These are phyloP conservation scores for Phytophthora constricta DNA, from an alignment of 352 stramenopile genomes.

Conservation along the genomic window DNA sequence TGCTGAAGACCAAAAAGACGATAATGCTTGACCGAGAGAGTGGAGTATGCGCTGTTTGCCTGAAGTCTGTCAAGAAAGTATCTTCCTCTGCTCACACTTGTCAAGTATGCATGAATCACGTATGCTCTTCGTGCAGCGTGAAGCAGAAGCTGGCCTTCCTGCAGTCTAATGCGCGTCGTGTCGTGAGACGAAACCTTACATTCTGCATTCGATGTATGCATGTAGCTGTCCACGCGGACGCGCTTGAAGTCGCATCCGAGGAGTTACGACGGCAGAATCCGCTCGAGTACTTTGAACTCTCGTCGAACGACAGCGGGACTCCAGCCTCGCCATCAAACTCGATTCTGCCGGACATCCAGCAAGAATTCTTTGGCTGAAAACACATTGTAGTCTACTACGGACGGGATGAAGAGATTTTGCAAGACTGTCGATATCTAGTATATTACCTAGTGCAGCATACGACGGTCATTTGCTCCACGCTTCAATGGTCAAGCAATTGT, in stretches of 20 bases:
- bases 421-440: too few species aligned
- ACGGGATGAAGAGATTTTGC: too few species aligned
- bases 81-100: slow-evolving; percentile 16
- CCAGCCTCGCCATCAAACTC: slow-evolving; percentile 40
- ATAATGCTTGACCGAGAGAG: slow-evolving; percentile 31
- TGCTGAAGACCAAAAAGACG: slow-evolving; percentile 46
- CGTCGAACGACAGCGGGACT: slow-evolving; percentile 30
- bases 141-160: slow-evolving; percentile 36
- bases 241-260: slow-evolving; percentile 40
- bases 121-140: slow-evolving; percentile 33
- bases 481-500: too few species aligned
- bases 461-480: not conserved
- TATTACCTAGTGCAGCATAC: not conserved
- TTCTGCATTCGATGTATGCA: slow-evolving; percentile 42
- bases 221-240: slow-evolving; percentile 25
- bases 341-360: slow-evolving; percentile 37
- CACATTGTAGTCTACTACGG: too few species aligned
- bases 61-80: slow-evolving; percentile 19
- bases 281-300: slow-evolving; percentile 41
- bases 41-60: slow-evolving; percentile 27
- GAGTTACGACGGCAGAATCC: slow-evolving; percentile 38
- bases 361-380: slow-evolving; percentile 45
- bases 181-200: slow-evolving; percentile 25
- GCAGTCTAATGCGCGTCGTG: slow-evolving; percentile 20
- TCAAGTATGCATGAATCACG: slow-evolving; percentile 45